Conservation (phyloP, 1,284 basidiomycete species). For the Acaromyces ingoldii region DNA sequence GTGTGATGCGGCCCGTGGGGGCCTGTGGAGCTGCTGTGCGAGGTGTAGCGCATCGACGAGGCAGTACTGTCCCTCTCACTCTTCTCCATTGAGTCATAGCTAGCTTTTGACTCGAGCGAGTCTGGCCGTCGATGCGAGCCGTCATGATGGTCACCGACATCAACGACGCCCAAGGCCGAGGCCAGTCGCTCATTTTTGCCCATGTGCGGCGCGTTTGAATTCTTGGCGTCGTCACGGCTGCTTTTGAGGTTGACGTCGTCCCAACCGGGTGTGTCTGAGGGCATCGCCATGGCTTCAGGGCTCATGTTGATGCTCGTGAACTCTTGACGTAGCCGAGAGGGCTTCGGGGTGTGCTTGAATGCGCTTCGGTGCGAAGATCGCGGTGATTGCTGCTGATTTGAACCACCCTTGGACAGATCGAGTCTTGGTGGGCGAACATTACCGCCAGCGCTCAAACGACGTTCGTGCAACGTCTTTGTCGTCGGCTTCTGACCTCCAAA, state of each 20-base stretch:
- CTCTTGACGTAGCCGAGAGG: not conserved
- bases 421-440: too few species aligned
- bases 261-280: not conserved
- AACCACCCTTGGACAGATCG: too few species aligned
- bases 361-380: not conserved
- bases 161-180: not conserved
- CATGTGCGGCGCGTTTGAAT: not conserved
- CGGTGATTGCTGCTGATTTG: not conserved
- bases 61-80: not conserved
- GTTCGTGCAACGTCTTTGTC: too few species aligned
- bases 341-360: not conserved
- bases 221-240: not conserved
- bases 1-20: not conserved
- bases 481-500: too few species aligned
- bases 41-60: not conserved
- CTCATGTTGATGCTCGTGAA: not conserved
- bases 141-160: not conserved
- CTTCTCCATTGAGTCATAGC: not conserved
- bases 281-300: not conserved
- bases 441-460: too few species aligned
- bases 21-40: not conserved
- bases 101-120: not conserved
- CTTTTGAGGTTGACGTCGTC: not conserved
- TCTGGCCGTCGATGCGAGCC: not conserved
- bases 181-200: slow-evolving; percentile 1